phyloP scores from a whole-genome alignment of 352 stramenopile species.

The Globisporangium middletonii region DNA sequence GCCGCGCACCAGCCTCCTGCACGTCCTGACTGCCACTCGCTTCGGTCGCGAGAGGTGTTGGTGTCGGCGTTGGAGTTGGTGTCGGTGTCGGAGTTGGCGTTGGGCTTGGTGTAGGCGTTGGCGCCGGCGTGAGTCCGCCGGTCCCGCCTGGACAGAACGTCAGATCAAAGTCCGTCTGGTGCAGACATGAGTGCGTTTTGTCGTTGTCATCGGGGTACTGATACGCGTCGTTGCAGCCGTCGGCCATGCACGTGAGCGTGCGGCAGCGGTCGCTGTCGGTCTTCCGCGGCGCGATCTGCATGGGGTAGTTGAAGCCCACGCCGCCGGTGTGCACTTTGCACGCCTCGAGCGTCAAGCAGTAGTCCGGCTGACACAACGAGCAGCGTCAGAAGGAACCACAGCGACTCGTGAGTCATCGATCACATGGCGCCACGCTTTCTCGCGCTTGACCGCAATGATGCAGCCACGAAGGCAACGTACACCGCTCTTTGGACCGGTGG shows the following conservation, averaged over 20 bases:
- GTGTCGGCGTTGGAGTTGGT: constrained; percentile 12
- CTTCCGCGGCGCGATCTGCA: constrained; percentile 47
- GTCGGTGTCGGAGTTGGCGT: constrained; percentile 24
- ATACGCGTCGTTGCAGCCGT: constrained; percentile 57
- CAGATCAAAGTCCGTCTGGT: constrained; percentile 42
- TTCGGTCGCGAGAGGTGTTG: background rate
- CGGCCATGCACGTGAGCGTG: constrained; percentile 43
- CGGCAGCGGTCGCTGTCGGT: constrained; percentile 32
- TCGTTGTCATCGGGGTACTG: constrained; percentile 63
- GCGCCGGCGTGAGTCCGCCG: constrained; percentile 22
- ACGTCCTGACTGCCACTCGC: no score
- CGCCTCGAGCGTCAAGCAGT: constrained; percentile 38
- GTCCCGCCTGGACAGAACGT: constrained; percentile 49
- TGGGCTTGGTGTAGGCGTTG: constrained; percentile 16
- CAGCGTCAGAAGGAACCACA: no score
- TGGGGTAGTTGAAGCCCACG: constrained; percentile 60
- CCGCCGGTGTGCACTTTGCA: constrained; percentile 65
- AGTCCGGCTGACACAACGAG: constrained; percentile 28
- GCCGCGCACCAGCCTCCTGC: no score
- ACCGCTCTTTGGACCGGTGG: constrained; percentile 48
- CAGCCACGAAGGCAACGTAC: constrained; percentile 23
- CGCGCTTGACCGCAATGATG: no score
- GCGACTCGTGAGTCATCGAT: no score
- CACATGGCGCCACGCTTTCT: background rate
- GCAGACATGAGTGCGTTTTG: constrained; percentile 55